Evolutionary conservation across 148 eudicot genomes (phyloP).

Genomic region (Cornus florida): DNA sequence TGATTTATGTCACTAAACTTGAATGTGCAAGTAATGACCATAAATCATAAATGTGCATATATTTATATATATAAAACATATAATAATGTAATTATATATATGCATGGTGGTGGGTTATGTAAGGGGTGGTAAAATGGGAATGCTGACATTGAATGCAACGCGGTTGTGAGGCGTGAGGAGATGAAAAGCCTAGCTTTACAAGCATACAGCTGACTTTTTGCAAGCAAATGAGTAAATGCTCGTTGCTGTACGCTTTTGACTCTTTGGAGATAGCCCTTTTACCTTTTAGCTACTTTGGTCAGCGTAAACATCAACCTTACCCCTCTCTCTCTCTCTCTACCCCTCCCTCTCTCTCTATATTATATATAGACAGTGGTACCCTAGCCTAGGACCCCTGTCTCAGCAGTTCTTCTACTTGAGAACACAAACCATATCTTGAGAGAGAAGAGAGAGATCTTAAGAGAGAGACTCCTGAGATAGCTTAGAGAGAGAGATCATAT

Average conservation of each 20-base stretch:
- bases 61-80: too few relatives aligned
- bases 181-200: not conserved
- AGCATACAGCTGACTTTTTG: conserved; percentile 34
- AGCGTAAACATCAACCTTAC: conserved; percentile 14
- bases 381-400: conserved; percentile 15
- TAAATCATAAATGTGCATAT: not conserved
- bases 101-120: not conserved
- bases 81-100: too few relatives aligned
- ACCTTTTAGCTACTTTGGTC: conserved; percentile 6
- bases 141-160: not conserved
- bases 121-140: not conserved
- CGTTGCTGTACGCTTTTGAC: conserved; percentile 29
- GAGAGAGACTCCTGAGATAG: not conserved
- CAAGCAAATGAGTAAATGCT: conserved; percentile 31
- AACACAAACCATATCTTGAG: not conserved
- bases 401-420: not conserved
- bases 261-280: conserved; percentile 18
- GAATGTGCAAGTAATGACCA: too few relatives aligned
- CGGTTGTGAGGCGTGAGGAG: not conserved
- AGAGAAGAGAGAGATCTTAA: not conserved
- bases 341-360: conserved; percentile 6
- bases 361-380: conserved; percentile 1
- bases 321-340: not conserved
- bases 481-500: too few relatives aligned
- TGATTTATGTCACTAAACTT: too few relatives aligned